Evolutionary conservation across 192 early-diverging fungal genomes (phyloP).

Genomic region (Backusella liffmaniae): DNA sequence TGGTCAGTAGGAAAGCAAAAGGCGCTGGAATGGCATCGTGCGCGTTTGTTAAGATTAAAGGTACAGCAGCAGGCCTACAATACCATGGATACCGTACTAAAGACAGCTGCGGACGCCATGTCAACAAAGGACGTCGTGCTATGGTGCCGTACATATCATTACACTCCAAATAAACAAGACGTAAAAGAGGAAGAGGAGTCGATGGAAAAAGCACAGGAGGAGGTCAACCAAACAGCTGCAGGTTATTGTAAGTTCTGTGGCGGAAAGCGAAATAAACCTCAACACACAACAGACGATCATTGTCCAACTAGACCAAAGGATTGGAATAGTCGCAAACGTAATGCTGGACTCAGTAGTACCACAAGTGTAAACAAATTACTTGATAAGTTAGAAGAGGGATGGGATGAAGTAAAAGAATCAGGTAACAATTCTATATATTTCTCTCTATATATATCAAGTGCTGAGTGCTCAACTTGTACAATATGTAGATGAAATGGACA

Average conservation of each 20-base stretch:
- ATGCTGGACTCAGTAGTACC: slow-evolving; percentile 24
- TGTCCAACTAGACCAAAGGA: slow-evolving; percentile 29
- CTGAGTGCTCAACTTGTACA: neutral
- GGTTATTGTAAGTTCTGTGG: slow-evolving; percentile 44
- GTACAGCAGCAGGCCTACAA: slow-evolving; percentile 27
- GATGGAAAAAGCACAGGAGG: neutral
- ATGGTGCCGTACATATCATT: slow-evolving; percentile 44
- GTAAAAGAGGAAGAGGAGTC: neutral
- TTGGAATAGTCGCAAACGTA: slow-evolving; percentile 28
- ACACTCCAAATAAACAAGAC: slow-evolving; percentile 38
- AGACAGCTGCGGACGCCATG: slow-evolving; percentile 17
- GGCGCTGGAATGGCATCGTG: slow-evolving; percentile 54
- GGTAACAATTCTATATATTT: neutral
- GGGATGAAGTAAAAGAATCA: slow-evolving; percentile 26
- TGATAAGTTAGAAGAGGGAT: slow-evolving; percentile 18
- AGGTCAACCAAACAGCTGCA: neutral
- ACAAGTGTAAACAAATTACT: slow-evolving; percentile 29
- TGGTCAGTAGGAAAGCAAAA: slow-evolving; percentile 50
- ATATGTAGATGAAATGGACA: slow-evolving; percentile 31
- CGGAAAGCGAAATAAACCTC: slow-evolving; percentile 23
- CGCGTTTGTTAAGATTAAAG: slow-evolving; percentile 32
- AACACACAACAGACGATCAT: slow-evolving; percentile 9
- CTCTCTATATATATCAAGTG: neutral
- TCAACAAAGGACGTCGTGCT: slow-evolving; percentile 42
- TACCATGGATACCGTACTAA: slow-evolving; percentile 20